phyloP scores from a whole-genome alignment of 768 basidiomycete species.

The Mycena leptocephala region DNA sequence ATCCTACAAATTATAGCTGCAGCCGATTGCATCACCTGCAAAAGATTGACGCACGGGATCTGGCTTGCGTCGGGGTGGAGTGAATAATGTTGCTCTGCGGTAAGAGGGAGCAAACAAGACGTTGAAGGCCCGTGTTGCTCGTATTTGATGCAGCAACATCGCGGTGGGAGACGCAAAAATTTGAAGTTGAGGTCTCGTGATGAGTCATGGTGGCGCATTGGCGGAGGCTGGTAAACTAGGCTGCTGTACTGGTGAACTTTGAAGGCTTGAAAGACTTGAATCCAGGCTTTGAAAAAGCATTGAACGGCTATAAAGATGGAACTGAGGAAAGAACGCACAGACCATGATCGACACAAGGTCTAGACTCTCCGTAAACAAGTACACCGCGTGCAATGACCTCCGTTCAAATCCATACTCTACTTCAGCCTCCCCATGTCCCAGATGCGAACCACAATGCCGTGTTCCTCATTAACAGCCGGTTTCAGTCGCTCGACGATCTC shows the following conservation, averaged over 20 bases:
- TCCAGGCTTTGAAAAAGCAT: background rate
- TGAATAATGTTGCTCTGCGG: background rate
- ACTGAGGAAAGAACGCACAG: background rate
- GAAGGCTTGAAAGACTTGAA: too few species aligned
- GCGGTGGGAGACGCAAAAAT: background rate
- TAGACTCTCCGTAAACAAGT: conserved; percentile 10
- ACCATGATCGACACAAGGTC: background rate
- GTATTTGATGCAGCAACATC: conserved; percentile 18
- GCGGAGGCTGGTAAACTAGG: too few species aligned
- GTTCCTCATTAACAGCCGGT: conserved; percentile 62
- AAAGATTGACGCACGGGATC: too few species aligned
- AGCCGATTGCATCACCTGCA: too few species aligned
- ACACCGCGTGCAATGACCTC: conserved; percentile 53
- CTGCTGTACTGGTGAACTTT: too few species aligned
- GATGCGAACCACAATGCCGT: conserved; percentile 54
- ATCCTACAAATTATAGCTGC: conserved; percentile 12
- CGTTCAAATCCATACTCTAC: conserved; percentile 62
- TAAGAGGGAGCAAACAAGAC: background rate
- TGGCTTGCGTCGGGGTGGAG: background rate
- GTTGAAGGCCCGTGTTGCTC: background rate
- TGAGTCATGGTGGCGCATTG: background rate
- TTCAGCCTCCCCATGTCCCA: conserved; percentile 62
- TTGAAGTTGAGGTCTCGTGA: background rate
- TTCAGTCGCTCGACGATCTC: conserved; percentile 67
- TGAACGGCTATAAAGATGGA: background rate